These are phyloP conservation scores for Myriosclerotinia duriaeana DNA, from an alignment of 2,329 filamentous ascomycete genomes.

Conservation along the genomic window DNA sequence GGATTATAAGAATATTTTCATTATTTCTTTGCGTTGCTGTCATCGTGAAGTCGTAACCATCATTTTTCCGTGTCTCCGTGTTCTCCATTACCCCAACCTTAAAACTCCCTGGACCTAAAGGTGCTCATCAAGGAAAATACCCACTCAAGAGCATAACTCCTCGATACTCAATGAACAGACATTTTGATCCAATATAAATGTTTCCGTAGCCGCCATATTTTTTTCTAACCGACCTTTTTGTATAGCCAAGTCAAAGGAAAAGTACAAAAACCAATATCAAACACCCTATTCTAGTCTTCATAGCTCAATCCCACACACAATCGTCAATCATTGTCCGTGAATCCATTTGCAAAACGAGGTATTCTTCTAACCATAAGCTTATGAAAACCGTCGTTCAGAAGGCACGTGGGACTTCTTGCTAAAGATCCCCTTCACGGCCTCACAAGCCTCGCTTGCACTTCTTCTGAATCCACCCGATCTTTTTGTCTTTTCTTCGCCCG, in stretches of 20 bases:
- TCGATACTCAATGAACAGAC: not conserved
- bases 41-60: constrained; percentile 9
- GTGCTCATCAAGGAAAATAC: not conserved
- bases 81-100: not conserved
- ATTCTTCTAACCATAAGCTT: not conserved
- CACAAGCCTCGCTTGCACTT: constrained; percentile 22
- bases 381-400: not conserved
- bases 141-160: not conserved
- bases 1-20: not conserved
- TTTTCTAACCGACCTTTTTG: not conserved
- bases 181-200: not conserved
- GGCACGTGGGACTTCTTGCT: constrained; percentile 8
- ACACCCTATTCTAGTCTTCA: not conserved
- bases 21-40: not conserved
- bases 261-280: constrained; percentile 7
- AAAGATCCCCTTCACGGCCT: constrained; percentile 18
- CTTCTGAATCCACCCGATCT: constrained; percentile 18
- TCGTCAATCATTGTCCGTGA: constrained; percentile 15
- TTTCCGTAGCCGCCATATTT: not conserved
- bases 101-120: not conserved
- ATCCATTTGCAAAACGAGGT: not conserved
- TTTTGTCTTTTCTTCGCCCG: constrained; percentile 4
- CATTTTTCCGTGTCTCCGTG: not conserved
- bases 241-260: not conserved
- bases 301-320: constrained; percentile 4